phyloP scores from a whole-genome alignment of 2,329 filamentous ascomycete genomes.

The Hortaea werneckii region DNA sequence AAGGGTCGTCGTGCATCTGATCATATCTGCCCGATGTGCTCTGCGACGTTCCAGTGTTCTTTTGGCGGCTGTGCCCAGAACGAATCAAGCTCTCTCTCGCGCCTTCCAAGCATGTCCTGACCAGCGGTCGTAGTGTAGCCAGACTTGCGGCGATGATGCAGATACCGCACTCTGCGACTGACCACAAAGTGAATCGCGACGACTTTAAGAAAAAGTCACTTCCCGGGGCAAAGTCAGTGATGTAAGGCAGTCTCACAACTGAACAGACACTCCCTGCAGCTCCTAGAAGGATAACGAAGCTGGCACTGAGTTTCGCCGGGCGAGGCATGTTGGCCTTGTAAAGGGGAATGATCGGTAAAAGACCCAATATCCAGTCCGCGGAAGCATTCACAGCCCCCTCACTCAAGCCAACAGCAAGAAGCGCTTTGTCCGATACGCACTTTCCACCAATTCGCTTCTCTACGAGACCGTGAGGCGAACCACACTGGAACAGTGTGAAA shows the following conservation, averaged over 20 bases:
- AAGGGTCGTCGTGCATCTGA: too few species aligned
- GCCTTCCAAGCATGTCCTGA: conserved; percentile 12
- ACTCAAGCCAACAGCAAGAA: conserved; percentile 13
- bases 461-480: conserved; percentile 14
- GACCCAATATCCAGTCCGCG: conserved; percentile 27
- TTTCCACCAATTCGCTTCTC: conserved; percentile 9
- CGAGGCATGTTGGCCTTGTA: conserved; percentile 31
- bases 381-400: conserved; percentile 26
- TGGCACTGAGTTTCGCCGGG: conserved; percentile 31
- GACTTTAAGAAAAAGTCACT: conserved; percentile 15
- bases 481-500: conserved; percentile 23
- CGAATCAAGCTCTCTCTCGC: neutral
- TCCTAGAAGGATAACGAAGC: conserved; percentile 31
- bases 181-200: conserved; percentile 20
- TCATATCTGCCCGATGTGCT: too few species aligned
- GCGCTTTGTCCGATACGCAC: conserved; percentile 11
- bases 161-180: conserved; percentile 26
- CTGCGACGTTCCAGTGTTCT: neutral
- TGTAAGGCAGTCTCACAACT: conserved; percentile 16
- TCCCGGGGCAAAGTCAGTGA: conserved; percentile 10
- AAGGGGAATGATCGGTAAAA: conserved; percentile 32
- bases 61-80: neutral
- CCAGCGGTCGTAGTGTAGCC: conserved; percentile 25
- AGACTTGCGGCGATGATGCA: conserved; percentile 25
- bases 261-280: conserved; percentile 16